These are phyloP conservation scores for Verticillium longisporum DNA, from an alignment of 2,329 filamentous ascomycete genomes.

Conservation along the genomic window DNA sequence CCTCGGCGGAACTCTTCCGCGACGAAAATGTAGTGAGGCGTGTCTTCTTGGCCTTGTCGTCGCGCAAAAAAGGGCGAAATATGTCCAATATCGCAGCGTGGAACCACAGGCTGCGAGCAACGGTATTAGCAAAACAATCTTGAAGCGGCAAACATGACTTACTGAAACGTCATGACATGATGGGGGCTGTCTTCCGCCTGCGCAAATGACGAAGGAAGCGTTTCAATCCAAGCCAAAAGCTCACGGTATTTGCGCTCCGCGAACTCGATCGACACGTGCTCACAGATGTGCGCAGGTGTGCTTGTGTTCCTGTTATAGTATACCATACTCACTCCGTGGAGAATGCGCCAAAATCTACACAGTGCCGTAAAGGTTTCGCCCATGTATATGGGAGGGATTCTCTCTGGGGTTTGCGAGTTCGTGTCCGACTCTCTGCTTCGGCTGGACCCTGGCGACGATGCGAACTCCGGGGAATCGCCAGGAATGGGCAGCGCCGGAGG, in stretches of 20 bases:
- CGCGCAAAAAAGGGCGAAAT: slow-evolving; percentile 20
- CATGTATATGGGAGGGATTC: slow-evolving; percentile 9
- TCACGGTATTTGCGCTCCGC: slow-evolving; percentile 30
- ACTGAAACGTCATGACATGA: slow-evolving; percentile 29
- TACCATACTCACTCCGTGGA: slow-evolving; percentile 22
- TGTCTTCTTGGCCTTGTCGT: neutral
- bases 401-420: neutral
- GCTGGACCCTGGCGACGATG: neutral
- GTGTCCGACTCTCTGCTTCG: neutral
- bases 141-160: slow-evolving; percentile 6
- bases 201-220: slow-evolving; percentile 18
- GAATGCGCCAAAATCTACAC: slow-evolving; percentile 29
- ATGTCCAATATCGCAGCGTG: slow-evolving; percentile 29
- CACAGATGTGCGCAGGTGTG: slow-evolving; percentile 2
- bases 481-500: slow-evolving; percentile 15
- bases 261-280: slow-evolving; percentile 15
- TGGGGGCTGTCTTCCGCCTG: slow-evolving; percentile 19
- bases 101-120: slow-evolving; percentile 27
- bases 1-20: slow-evolving; percentile 18
- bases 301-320: slow-evolving; percentile 15
- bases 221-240: slow-evolving; percentile 28
- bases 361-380: slow-evolving; percentile 21
- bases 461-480: neutral
- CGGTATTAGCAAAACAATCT: neutral
- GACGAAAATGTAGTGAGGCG: slow-evolving; percentile 23